A percentile compares a stretch with the other conserved stretches of the same genome.
Conservation (phyloP, 2,329 filamentous ascomycete species). For the Alternaria sp. region DNA sequence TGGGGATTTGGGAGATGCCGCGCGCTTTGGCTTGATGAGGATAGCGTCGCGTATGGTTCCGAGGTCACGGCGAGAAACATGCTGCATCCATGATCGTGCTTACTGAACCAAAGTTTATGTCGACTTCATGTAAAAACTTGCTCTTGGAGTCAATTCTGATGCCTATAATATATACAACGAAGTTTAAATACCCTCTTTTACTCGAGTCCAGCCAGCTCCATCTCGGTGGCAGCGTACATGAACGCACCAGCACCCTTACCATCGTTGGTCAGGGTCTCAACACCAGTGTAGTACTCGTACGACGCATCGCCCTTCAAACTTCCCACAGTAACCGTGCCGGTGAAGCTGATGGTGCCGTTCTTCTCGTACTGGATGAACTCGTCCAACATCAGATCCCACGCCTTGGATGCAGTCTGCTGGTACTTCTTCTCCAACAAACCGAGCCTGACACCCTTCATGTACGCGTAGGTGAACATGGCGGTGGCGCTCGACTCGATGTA, state of each 20-base stretch:
- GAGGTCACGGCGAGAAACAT: background rate
- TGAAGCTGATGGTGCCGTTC: conserved; percentile 58
- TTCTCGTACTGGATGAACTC: conserved; percentile 54
- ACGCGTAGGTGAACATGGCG: conserved; percentile 56
- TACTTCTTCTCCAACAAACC: conserved; percentile 46
- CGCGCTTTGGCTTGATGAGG: background rate
- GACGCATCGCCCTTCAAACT: conserved; percentile 57
- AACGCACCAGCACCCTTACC: conserved; percentile 52
- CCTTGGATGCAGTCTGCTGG: conserved; percentile 50
- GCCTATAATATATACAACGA: conserved; percentile 8
- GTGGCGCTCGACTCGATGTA: conserved; percentile 67
- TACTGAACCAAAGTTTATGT: background rate
- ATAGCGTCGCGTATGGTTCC: background rate
- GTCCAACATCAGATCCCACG: conserved; percentile 53
- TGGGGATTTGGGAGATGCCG: background rate
- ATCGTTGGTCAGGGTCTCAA: conserved; percentile 45
- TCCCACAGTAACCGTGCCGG: conserved; percentile 61
- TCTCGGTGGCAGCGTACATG: conserved; percentile 47
- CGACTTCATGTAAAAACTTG: background rate
- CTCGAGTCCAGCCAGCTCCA: conserved; percentile 27
- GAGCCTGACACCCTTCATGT: conserved; percentile 43
- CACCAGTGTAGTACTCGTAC: conserved; percentile 55
- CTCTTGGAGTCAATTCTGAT: background rate
- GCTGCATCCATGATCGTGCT: background rate
- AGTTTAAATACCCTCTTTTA: background rate